phyloP scores from a whole-genome alignment of 23 red algal genomes.

The Cyanidioschyzon merolae region DNA sequence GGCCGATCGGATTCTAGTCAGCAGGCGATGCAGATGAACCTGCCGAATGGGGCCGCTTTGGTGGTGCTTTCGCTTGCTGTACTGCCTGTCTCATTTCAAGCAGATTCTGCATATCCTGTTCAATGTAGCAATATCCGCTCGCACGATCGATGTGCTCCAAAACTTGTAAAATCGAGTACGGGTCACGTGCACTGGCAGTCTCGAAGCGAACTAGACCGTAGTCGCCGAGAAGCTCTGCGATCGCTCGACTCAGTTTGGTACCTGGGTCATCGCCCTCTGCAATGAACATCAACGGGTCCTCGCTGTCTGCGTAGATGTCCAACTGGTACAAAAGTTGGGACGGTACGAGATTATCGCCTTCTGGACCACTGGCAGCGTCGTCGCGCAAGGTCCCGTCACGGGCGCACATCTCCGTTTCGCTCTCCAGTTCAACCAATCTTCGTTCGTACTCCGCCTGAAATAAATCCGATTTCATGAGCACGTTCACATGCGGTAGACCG shows the following conservation, averaged over 20 bases:
- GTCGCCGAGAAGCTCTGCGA: constrained; percentile 54
- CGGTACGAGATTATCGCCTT: not conserved
- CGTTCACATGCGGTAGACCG: constrained; percentile 80
- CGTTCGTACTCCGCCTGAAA: constrained; percentile 43
- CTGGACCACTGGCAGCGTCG: too few species aligned
- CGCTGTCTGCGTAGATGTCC: constrained; percentile 32
- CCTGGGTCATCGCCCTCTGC: constrained; percentile 25
- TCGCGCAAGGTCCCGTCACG: too few species aligned
- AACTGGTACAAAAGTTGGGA: constrained; percentile 21
- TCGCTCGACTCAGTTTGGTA: constrained; percentile 40
- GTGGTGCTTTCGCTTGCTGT: too few species aligned
- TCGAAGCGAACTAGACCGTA: constrained; percentile 61
- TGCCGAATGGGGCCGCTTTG: too few species aligned
- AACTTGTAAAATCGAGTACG: not conserved
- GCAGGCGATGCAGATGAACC: too few species aligned
- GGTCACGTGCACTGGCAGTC: not conserved
- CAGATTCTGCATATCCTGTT: not conserved
- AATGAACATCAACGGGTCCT: constrained; percentile 32
- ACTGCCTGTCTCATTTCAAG: too few species aligned
- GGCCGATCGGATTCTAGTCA: too few species aligned
- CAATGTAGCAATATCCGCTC: not conserved
- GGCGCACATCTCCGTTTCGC: not conserved
- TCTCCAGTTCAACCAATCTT: not conserved
- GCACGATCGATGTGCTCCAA: not conserved
- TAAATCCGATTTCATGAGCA: constrained; percentile 81